These are phyloP conservation scores for Russula lepida DNA, from an alignment of 768 basidiomycete genomes.

Conservation along the genomic window DNA sequence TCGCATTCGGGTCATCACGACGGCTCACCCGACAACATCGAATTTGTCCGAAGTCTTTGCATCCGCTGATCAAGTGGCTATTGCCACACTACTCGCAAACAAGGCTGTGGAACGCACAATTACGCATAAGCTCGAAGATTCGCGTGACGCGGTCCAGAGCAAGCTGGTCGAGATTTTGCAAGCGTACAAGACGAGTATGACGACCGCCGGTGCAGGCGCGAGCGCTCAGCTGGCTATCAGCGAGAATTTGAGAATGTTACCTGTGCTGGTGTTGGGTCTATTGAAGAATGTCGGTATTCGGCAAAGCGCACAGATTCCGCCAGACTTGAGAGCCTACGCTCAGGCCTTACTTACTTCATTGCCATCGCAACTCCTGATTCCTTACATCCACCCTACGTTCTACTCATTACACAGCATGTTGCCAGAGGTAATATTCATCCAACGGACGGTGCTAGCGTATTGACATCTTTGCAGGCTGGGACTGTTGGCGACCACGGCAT, in stretches of 20 bases:
- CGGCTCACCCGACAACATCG: conserved; percentile 79
- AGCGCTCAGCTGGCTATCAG: conserved; percentile 88
- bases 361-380: conserved; percentile 84
- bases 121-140: conserved; percentile 82
- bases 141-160: conserved; percentile 75
- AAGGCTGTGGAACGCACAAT: conserved; percentile 88
- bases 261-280: conserved; percentile 80
- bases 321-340: conserved; percentile 92
- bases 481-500: conserved; percentile 86
- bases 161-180: conserved; percentile 77
- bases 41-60: conserved; percentile 86
- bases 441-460: conserved; percentile 1
- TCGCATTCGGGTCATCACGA: conserved; percentile 84
- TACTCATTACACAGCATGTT: conserved; percentile 97
- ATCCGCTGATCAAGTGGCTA: conserved; percentile 82
- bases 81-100: conserved; percentile 77
- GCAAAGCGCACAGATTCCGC: conserved; percentile 94
- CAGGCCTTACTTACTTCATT: conserved; percentile 86
- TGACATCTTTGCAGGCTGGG: conserved; percentile 51
- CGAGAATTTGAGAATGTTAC: conserved; percentile 92
- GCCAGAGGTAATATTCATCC: conserved; percentile 52
- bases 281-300: conserved; percentile 95
- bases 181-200: conserved; percentile 95
- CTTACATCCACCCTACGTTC: conserved; percentile 92
- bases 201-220: conserved; percentile 85